phyloP scores from a whole-genome alignment of 805 yeast genomes.

The Wickerhamomyces alni region DNA sequence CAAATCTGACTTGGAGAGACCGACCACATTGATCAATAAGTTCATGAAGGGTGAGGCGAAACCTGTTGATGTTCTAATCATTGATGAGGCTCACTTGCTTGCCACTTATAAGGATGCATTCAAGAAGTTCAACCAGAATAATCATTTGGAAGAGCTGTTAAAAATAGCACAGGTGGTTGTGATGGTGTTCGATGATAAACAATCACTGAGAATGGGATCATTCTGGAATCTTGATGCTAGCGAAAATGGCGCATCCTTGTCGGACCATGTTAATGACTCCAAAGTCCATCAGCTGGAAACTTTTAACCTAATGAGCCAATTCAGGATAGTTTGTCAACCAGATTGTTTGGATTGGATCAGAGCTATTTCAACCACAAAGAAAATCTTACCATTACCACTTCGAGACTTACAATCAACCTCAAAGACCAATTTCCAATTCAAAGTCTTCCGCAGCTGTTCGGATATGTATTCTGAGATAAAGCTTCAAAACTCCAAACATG shows the following conservation, averaged over 20 bases:
- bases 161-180: conserved; percentile 32
- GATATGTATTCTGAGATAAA: conserved; percentile 33
- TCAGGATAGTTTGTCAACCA: conserved; percentile 34
- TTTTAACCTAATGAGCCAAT: conserved; percentile 32
- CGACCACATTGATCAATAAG: conserved; percentile 37
- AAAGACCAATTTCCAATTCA: conserved; percentile 24
- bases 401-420: conserved; percentile 7
- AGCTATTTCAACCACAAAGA: conserved; percentile 27
- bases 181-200: conserved; percentile 41
- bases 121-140: conserved; percentile 37
- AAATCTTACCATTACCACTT: conserved; percentile 29
- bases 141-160: conserved; percentile 36
- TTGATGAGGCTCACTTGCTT: conserved; percentile 41
- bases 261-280: conserved; percentile 1
- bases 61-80: conserved; percentile 31
- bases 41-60: conserved; percentile 7
- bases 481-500: conserved; percentile 24
- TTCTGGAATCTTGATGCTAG: conserved; percentile 30
- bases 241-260: conserved; percentile 31
- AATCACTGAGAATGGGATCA: conserved; percentile 40
- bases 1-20: conserved; percentile 36
- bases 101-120: conserved; percentile 39
- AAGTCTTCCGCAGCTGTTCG: conserved; percentile 35
- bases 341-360: conserved; percentile 38
- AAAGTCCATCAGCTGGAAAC: conserved; percentile 6